Conservation (phyloP, 2,329 filamentous ascomycete species). For the Botrytis deweyae region DNA sequence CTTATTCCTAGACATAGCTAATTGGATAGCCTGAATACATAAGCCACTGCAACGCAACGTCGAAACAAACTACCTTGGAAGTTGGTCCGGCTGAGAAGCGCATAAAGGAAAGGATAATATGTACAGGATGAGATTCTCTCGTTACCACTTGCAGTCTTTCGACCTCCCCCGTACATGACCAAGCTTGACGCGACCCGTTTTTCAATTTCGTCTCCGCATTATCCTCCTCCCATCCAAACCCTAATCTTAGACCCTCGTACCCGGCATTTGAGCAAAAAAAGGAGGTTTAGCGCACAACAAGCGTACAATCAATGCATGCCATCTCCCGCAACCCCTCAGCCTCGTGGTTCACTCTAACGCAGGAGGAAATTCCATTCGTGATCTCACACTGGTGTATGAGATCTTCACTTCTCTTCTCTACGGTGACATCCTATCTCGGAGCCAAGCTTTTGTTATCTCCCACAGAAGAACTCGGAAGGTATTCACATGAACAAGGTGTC, state of each 20-base stretch:
- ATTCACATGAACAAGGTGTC: neutral
- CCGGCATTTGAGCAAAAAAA: slow-evolving; percentile 16
- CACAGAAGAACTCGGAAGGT: neutral
- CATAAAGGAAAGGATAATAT: neutral
- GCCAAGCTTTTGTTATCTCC: neutral
- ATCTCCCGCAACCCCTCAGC: slow-evolving; percentile 19
- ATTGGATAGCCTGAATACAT: slow-evolving; percentile 6
- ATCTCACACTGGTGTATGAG: neutral
- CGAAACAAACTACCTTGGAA: slow-evolving; percentile 6
- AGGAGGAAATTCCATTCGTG: neutral
- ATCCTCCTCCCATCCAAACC: slow-evolving; percentile 9
- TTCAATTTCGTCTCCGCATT: slow-evolving; percentile 13
- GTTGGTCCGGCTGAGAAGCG: slow-evolving; percentile 7
- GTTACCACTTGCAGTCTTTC: neutral
- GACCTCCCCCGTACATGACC: neutral
- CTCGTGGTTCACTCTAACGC: slow-evolving; percentile 10
- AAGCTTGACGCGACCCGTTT: slow-evolving; percentile 13
- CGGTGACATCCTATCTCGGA: slow-evolving; percentile 5
- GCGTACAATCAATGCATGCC: slow-evolving; percentile 20
- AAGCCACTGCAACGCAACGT: slow-evolving; percentile 17
- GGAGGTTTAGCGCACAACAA: slow-evolving; percentile 7
- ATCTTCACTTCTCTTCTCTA: neutral
- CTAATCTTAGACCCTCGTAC: slow-evolving; percentile 19
- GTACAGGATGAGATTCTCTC: neutral
- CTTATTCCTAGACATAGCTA: neutral